Conservation (phyloP, 208 protist genomes). For the Balamuthia mandrillaris region DNA sequence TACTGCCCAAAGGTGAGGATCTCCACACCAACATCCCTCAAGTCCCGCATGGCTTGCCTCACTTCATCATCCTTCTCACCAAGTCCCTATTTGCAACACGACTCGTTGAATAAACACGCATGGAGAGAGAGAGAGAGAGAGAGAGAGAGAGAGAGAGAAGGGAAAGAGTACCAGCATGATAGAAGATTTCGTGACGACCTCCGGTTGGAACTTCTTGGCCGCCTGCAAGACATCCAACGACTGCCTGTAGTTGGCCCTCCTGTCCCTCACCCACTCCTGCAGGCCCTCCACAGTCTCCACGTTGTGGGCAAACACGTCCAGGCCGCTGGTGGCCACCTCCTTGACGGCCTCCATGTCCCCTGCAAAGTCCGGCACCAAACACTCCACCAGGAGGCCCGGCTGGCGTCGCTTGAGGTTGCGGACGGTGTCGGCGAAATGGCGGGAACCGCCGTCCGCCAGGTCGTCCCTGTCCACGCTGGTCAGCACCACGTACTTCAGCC, state of each 20-base stretch:
- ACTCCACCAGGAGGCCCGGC: constrained; percentile 85
- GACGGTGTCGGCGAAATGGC: constrained; percentile 87
- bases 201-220: constrained; percentile 67
- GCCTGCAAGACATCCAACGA: constrained; percentile 87
- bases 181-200: constrained; percentile 93
- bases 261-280: constrained; percentile 81
- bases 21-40: constrained; percentile 86
- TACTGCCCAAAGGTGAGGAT: constrained; percentile 94
- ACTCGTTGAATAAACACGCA: neutral
- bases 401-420: constrained; percentile 78
- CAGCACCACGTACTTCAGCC: constrained; percentile 97
- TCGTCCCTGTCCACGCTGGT: constrained; percentile 94
- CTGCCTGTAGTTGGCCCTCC: constrained; percentile 90
- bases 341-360: constrained; percentile 82
- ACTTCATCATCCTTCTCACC: constrained; percentile 94
- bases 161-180: constrained; percentile 86
- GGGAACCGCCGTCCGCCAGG: constrained; percentile 85
- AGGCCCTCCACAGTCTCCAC: constrained; percentile 56
- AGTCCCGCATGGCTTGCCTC: constrained; percentile 87
- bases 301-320: constrained; percentile 98
- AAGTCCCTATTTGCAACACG: constrained; percentile 69
- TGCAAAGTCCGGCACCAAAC: constrained; percentile 93
- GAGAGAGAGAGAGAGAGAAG: neutral
- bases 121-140: neutral
- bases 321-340: constrained; percentile 81